Base-by-base conservation (phyloP, 345 rosid species). In the Salix exigua region DNA sequence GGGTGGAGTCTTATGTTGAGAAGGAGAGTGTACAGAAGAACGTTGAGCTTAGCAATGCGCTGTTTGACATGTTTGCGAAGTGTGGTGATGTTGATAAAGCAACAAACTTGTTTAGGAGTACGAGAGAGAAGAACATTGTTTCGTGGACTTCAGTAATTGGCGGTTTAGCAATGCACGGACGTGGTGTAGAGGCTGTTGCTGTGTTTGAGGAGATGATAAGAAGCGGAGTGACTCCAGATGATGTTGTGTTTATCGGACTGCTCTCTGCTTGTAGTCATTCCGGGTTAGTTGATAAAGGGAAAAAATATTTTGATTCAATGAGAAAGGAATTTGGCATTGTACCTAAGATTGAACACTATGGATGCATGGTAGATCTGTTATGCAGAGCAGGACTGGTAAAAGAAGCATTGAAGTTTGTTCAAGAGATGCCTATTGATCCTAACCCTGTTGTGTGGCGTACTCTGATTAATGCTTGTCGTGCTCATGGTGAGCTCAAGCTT, bases 111-210 rank as follows among this genome's bases (percentile, higher is more conserved):
- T 89, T 88, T 76, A 68, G 83, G 74, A 75, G 70, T 60, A 86
- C 86, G 93, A 71, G 23, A 31, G 77, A 75, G 64, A 85, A 82
- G 80, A 82, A 77, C 63, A 83, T 83, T 72, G 85, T 88, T 71
- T 85, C 92, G 1, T 86, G 92, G 88, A 89, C 89, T 68, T 88
- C 89, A 38, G 85, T 89, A 79, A 86, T 88, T 77, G 86, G 75
- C 50, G 91, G 89, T 60, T 76, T 87, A 51, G 91, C 91, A 68
- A 81, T 83, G 84, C 92, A 88, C 13, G 92, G 92, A 50, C 86
- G 86, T 40, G 92, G 91, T 19, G 50, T 42, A 68, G 88, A 86
- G 83, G 89, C 89, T 55, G 81, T 88, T 62, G 82, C 82, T 58
- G 69, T 89, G 78, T 89, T 88, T 78, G 87, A 88, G 68, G 87